Evolutionary conservation across 176 grass and related monocot genomes (phyloP).

Genomic region (Olyra latifolia): DNA sequence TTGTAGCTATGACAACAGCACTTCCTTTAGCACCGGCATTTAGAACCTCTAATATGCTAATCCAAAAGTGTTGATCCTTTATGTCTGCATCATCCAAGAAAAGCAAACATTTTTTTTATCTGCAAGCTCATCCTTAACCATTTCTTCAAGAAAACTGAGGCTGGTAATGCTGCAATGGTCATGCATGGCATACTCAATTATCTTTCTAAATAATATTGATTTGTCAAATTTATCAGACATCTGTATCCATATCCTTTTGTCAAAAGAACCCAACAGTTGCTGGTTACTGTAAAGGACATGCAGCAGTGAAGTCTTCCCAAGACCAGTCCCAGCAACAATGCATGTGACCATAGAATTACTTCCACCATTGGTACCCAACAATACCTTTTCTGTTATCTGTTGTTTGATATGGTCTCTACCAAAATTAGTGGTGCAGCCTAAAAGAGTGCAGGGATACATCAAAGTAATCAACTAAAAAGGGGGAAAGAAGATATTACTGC

Average conservation of each 20-base stretch:
- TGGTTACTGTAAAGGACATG: conserved; percentile 25
- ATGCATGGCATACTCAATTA: not conserved
- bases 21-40: conserved; percentile 20
- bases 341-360: not conserved
- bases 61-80: conserved; percentile 9
- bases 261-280: conserved; percentile 8
- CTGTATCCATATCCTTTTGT: conserved; percentile 25
- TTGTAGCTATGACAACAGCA: conserved; percentile 20
- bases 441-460: not conserved
- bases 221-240: not conserved
- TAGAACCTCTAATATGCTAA: not conserved
- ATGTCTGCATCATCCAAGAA: conserved; percentile 40
- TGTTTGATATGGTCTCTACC: not conserved
- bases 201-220: not conserved
- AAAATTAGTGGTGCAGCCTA: not conserved
- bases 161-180: not conserved
- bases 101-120: conserved; percentile 24
- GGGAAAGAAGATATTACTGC: not conserved
- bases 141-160: not conserved
- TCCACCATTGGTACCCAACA: not conserved
- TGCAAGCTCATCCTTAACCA: not conserved
- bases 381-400: not conserved
- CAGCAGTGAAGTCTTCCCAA: conserved; percentile 36
- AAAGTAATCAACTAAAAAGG: too few species aligned
- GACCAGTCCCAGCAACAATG: not conserved